phyloP scores from a whole-genome alignment of 805 yeast genomes.

The Saturnispora halmiae region DNA sequence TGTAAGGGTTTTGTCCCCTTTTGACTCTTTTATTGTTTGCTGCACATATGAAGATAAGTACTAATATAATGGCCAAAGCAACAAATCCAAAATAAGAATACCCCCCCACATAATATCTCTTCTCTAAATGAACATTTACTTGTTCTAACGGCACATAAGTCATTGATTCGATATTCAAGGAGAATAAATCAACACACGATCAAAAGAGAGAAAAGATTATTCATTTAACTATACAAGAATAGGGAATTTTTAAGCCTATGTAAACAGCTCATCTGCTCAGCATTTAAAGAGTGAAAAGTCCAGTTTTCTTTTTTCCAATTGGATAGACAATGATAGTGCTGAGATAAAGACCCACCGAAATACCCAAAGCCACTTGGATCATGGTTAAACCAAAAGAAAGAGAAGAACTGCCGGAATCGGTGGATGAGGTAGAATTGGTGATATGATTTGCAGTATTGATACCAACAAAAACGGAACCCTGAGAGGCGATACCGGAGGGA shows the following conservation, averaged over 20 bases:
- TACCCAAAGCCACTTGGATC: constrained; percentile 91
- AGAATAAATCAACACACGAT: no score
- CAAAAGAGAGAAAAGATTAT: no score
- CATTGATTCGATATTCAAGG: no score
- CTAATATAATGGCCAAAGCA: constrained; percentile 46
- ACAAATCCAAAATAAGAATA: constrained; percentile 35
- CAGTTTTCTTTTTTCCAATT: constrained; percentile 81
- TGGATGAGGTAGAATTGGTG: constrained; percentile 31
- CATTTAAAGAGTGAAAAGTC: constrained; percentile 68
- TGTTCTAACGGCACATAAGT: neutral
- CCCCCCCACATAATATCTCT: constrained; percentile 1
- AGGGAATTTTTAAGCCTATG: no score
- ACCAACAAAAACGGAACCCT: constrained; percentile 77
- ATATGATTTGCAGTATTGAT: constrained; percentile 64
- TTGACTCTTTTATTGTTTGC: constrained; percentile 45
- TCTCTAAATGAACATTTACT: neutral
- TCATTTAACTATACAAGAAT: no score
- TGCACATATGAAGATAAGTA: constrained; percentile 39
- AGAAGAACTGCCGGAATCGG: constrained; percentile 8
- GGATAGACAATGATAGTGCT: constrained; percentile 89
- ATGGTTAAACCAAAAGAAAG: constrained; percentile 69
- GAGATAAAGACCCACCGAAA: constrained; percentile 86
- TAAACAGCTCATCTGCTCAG: neutral
- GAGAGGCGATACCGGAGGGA: constrained; percentile 90
- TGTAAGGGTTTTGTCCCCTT: constrained; percentile 52